These are phyloP conservation scores for Trypethelium eluteriae DNA, from an alignment of 495 filamentous ascomycete species.

Conservation along the genomic window DNA sequence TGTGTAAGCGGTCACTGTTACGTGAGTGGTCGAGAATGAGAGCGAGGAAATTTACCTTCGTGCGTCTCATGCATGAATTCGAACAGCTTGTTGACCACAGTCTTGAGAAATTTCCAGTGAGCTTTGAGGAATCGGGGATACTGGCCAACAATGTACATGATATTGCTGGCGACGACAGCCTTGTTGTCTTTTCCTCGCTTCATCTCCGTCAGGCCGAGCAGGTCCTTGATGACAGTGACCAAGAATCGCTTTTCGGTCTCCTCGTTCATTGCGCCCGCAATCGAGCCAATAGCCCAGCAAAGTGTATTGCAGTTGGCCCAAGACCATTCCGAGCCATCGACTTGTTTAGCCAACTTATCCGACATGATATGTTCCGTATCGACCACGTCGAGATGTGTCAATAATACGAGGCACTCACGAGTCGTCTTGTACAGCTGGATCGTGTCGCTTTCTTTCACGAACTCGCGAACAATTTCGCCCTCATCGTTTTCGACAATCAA, in stretches of 20 bases:
- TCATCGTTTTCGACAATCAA: constrained; percentile 98
- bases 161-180: constrained; percentile 96
- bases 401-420: constrained; percentile 91
- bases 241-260: constrained; percentile 98
- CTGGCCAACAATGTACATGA: constrained; percentile 99
- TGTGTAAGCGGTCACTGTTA: not conserved
- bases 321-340: constrained; percentile 93
- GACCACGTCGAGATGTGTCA: constrained; percentile 94
- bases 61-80: constrained; percentile 99
- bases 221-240: constrained; percentile 96
- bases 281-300: constrained; percentile 98
- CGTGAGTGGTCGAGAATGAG: not conserved
- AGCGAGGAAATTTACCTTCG: constrained; percentile 55
- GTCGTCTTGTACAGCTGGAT: constrained; percentile 99
- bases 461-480: constrained; percentile 96
- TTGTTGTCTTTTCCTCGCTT: constrained; percentile 99
- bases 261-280: constrained; percentile 98
- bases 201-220: constrained; percentile 97
- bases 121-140: constrained; percentile 97
- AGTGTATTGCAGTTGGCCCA: constrained; percentile 99
- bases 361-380: constrained; percentile 99
- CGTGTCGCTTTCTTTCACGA: constrained; percentile 97
- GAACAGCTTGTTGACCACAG: constrained; percentile 98
- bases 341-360: constrained; percentile 89
- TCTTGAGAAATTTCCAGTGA: constrained; percentile 99